Evolutionary conservation across 768 basidiomycete genomes (phyloP).

Genomic region (Mycena venus): DNA sequence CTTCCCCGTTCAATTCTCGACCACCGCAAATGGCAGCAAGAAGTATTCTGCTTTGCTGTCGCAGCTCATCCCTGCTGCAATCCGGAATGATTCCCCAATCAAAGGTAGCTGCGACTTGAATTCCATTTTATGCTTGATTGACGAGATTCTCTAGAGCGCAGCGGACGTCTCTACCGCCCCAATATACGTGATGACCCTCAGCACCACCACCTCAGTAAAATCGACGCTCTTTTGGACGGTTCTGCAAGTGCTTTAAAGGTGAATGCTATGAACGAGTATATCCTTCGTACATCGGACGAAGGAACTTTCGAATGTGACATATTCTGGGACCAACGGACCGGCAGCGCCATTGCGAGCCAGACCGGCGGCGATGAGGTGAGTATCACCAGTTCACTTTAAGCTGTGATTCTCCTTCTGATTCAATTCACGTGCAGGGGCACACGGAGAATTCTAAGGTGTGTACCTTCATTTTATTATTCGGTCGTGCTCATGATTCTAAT

Average conservation of each 20-base stretch:
- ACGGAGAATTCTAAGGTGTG: neutral
- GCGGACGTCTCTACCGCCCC: conserved; percentile 3
- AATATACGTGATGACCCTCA: neutral
- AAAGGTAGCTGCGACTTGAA: too few species aligned
- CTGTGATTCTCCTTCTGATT: too few species aligned
- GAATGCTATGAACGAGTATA: neutral
- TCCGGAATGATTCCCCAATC: neutral
- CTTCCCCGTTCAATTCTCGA: too few species aligned
- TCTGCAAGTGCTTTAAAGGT: neutral
- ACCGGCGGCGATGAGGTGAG: neutral
- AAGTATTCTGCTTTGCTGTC: too few species aligned
- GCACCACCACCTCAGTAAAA: neutral
- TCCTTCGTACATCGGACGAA: neutral
- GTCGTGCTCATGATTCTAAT: neutral
- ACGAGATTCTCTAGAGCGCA: neutral
- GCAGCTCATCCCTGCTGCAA: neutral
- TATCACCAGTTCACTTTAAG: too few species aligned
- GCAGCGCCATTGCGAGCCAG: too few species aligned
- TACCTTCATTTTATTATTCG: neutral
- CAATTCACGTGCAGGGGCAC: too few species aligned
- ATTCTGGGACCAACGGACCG: too few species aligned
- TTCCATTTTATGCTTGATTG: neutral
- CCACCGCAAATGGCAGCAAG: too few species aligned
- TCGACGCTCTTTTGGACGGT: neutral
- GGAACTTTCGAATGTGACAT: neutral